Evolutionary conservation across 169 alveolate species (phyloP).

Genomic region (Pseudocohnilembus persalinus): DNA sequence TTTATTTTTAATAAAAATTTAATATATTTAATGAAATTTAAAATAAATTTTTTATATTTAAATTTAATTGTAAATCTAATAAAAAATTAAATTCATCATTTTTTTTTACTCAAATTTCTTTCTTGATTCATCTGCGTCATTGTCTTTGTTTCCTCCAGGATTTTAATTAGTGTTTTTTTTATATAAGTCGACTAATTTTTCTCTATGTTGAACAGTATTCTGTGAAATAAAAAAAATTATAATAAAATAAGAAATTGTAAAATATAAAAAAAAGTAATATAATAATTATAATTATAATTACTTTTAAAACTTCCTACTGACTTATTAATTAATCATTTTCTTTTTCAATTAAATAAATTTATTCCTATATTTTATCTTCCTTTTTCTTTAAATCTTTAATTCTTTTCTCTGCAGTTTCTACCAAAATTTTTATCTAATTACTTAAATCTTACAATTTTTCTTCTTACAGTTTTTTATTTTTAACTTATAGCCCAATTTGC

Average conservation of each 20-base stretch:
- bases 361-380: constrained; percentile 72
- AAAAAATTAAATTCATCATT: too few species aligned
- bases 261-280: not conserved
- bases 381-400: constrained; percentile 72
- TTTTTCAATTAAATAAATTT: constrained; percentile 68
- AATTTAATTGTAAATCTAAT: not conserved
- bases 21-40: too few species aligned
- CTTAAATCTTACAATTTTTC: constrained; percentile 70
- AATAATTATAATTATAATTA: not conserved
- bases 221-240: too few species aligned
- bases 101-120: constrained; percentile 53
- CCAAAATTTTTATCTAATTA: constrained; percentile 68
- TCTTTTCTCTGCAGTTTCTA: constrained; percentile 78
- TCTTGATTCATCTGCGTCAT: constrained; percentile 23
- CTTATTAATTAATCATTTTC: constrained; percentile 68
- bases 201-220: constrained; percentile 75
- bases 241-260: too few species aligned
- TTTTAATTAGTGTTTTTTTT: constrained; percentile 42
- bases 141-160: constrained; percentile 54
- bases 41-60: constrained; percentile 45
- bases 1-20: constrained; percentile 58
- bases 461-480: constrained; percentile 48
- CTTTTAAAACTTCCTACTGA: constrained; percentile 37
- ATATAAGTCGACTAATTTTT: constrained; percentile 73
- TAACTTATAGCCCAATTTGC: constrained; percentile 61